Conservation (phyloP, 768 basidiomycete species). For the Pholiota conissans region DNA sequence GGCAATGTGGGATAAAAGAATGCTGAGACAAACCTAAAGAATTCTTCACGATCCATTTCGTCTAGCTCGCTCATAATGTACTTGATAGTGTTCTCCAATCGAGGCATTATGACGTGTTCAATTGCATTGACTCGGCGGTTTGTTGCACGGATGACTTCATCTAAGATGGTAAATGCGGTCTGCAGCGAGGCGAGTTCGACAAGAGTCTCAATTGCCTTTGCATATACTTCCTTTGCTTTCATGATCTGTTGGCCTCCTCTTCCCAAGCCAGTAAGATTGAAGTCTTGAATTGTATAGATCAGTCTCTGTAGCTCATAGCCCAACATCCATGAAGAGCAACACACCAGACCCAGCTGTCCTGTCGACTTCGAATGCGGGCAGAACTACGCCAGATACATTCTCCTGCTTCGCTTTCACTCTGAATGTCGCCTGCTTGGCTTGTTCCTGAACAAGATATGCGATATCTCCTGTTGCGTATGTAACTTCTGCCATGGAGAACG, state of each 20-base stretch:
- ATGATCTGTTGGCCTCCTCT: slow-evolving; percentile 96
- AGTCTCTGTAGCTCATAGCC: neutral
- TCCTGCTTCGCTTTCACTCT: slow-evolving; percentile 94
- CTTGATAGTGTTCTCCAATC: slow-evolving; percentile 95
- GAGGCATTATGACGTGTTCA: slow-evolving; percentile 95
- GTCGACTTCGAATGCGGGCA: slow-evolving; percentile 94
- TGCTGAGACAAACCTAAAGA: slow-evolving; percentile 66
- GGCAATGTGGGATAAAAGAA: neutral
- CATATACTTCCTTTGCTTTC: slow-evolving; percentile 94
- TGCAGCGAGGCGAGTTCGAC: slow-evolving; percentile 96
- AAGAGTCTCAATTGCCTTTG: slow-evolving; percentile 95
- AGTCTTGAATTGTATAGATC: slow-evolving; percentile 53
- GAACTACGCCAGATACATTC: slow-evolving; percentile 95
- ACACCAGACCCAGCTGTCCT: slow-evolving; percentile 81
- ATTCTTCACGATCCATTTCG: slow-evolving; percentile 97
- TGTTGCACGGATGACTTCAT: slow-evolving; percentile 99
- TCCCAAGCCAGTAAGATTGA: slow-evolving; percentile 95
- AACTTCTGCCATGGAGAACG: slow-evolving; percentile 98
- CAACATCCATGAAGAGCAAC: slow-evolving; percentile 2
- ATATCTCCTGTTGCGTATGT: slow-evolving; percentile 98
- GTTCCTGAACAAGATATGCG: slow-evolving; percentile 96
- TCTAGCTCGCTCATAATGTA: slow-evolving; percentile 98
- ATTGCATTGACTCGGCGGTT: slow-evolving; percentile 99
- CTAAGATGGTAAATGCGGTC: slow-evolving; percentile 97
- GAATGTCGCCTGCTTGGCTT: slow-evolving; percentile 89